phyloP scores from a whole-genome alignment of 2,329 filamentous ascomycete genomes.

The Penicillium sp. region DNA sequence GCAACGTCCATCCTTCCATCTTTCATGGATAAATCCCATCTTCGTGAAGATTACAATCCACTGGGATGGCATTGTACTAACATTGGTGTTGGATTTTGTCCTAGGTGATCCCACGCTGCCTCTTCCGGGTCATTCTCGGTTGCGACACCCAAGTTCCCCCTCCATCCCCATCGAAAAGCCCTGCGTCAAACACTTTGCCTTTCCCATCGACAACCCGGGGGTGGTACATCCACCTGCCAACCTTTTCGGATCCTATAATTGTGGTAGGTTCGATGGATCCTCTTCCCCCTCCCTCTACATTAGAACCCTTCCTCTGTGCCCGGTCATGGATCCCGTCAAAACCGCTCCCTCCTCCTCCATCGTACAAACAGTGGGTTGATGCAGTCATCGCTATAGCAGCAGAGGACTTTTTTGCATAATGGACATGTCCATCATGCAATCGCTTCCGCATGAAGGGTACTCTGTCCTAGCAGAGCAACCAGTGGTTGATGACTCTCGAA shows the following conservation, averaged over 20 bases:
- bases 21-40: constrained; percentile 14
- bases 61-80: constrained; percentile 29
- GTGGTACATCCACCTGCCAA: constrained; percentile 32
- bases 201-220: constrained; percentile 31
- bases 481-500: constrained; percentile 31
- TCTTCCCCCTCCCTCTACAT: constrained; percentile 24
- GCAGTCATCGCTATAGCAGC: constrained; percentile 32
- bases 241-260: constrained; percentile 27
- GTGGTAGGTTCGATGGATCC: constrained; percentile 41
- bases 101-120: constrained; percentile 30
- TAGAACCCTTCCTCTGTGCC: constrained; percentile 23
- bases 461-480: constrained; percentile 34
- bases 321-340: constrained; percentile 27
- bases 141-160: constrained; percentile 37
- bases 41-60: constrained; percentile 16
- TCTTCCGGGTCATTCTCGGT: constrained; percentile 35
- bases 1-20: constrained; percentile 21
- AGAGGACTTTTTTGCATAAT: constrained; percentile 28
- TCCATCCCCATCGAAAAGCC: constrained; percentile 33
- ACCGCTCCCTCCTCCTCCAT: constrained; percentile 16
- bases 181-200: constrained; percentile 18
- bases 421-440: constrained; percentile 35
- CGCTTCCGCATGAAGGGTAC: constrained; percentile 35
- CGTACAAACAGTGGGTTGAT: constrained; percentile 36
- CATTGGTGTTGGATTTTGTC: constrained; percentile 15